Evolutionary conservation across 257 asterid species (phyloP), one percentile per base, ranked within the genome.

Genomic region (Solanum clarkiae): DNA sequence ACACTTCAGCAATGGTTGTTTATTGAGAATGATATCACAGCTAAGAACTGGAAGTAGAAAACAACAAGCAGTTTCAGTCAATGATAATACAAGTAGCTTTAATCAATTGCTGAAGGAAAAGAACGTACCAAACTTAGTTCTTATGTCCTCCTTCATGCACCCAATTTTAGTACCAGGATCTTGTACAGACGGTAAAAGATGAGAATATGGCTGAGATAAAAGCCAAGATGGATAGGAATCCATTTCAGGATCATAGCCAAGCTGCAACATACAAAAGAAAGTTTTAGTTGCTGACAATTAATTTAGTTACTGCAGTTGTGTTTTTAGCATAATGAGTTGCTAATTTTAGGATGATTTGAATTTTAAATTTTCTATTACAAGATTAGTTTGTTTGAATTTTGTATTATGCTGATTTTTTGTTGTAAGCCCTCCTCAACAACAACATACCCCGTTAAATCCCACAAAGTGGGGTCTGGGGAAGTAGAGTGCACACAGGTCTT

Each of bases 221-320:
- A 95, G 91, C 99, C 99, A 95, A 42, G 86, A 81, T 59, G 99
- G 98, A 81, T 95, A 94, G 36, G 92, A 90, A 84, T 95, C 98
- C 20, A 66, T 85, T 92, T 94, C 97, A 59, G 98, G 98, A 91
- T 95, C 97, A 89, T 94, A 95, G 20, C 99, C 99, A 82, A 93
- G 93, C 98, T 95, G 91, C 62, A 85, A 85, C 13, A 74, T 87
- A 81, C 63, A 45, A 32, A 20, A 7, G 22, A 17, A 75, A 49
- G 45, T 55, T 40, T 7, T 44, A 44, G 8, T 44, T 44, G 47
- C 1, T 44, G 47, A 44, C 8, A 44, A 6, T 44, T 44, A 8
- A 7, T 44, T 44, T 44, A 44, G 8, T 44, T 44, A 44, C 47
- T 6, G 9, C 47, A 44, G 2, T 44, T 6, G 47, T 6, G 47